Evolutionary conservation across 495 filamentous ascomycete species (phyloP).

Genomic region (Hypoxylon cercidicola): DNA sequence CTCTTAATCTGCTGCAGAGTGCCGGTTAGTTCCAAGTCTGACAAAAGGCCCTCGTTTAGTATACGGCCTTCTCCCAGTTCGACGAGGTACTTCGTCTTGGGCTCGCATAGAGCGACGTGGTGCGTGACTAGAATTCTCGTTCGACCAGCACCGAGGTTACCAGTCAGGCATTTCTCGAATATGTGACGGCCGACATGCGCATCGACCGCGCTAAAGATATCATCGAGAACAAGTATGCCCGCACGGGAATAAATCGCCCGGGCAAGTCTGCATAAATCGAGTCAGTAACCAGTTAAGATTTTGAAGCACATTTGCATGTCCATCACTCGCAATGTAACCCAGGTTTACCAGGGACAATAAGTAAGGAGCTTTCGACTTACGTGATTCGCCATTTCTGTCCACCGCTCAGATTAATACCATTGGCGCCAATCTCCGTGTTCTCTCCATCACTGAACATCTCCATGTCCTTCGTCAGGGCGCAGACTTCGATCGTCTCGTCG

Average conservation of each 20-base stretch:
- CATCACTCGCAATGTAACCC: no score
- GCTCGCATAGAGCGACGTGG: constrained; percentile 76
- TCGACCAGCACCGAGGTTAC: constrained; percentile 71
- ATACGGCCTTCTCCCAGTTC: constrained; percentile 74
- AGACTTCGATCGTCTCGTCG: constrained; percentile 70
- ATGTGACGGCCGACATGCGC: constrained; percentile 82
- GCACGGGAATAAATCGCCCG: constrained; percentile 83
- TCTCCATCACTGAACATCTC: constrained; percentile 79
- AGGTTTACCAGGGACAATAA: no score
- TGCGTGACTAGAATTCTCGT: constrained; percentile 86
- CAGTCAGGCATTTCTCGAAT: constrained; percentile 77
- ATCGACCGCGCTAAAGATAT: constrained; percentile 82
- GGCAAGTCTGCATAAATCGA: constrained; percentile 60
- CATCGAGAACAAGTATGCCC: constrained; percentile 81
- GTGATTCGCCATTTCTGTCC: constrained; percentile 86
- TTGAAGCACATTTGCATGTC: background rate
- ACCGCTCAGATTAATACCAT: constrained; percentile 85
- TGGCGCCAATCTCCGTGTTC: constrained; percentile 80
- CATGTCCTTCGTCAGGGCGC: constrained; percentile 78
- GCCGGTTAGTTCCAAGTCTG: constrained; percentile 66
- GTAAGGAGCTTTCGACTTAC: constrained; percentile 34
- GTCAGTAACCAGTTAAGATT: constrained; percentile 2
- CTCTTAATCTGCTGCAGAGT: constrained; percentile 67
- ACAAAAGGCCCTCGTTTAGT: constrained; percentile 67
- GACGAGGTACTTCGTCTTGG: constrained; percentile 75